Percentiles rank a stretch among this genome's conserved stretches.
These are phyloP conservation scores for Xeromyces bisporus DNA, from an alignment of 495 filamentous ascomycete species.

Conservation along the genomic window DNA sequence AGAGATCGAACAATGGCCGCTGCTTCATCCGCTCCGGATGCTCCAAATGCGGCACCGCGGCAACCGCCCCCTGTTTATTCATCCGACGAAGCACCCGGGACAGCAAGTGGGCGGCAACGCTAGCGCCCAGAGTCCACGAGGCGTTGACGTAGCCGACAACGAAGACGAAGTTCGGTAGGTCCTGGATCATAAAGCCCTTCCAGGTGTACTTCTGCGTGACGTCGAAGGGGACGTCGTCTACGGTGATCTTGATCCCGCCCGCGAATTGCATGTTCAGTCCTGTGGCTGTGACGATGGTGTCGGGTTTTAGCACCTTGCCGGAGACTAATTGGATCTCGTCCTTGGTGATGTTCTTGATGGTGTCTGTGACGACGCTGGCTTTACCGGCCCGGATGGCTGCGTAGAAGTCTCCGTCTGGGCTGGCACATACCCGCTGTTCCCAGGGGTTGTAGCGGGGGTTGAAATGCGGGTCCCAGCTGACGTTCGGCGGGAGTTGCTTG, in stretches of 20 bases:
- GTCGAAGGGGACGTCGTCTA: constrained; percentile 38
- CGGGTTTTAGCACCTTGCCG: constrained; percentile 40
- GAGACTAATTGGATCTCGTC: constrained; percentile 39
- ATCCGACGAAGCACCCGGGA: constrained; percentile 26
- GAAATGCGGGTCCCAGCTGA: constrained; percentile 51
- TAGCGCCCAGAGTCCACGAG: constrained; percentile 43
- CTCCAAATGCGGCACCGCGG: constrained; percentile 10
- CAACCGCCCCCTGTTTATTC: constrained; percentile 20
- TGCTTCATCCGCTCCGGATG: neutral
- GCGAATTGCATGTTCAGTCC: constrained; percentile 44
- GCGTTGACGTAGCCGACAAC: constrained; percentile 41
- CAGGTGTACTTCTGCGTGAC: constrained; percentile 33
- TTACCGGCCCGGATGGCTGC: constrained; percentile 37
- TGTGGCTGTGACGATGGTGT: constrained; percentile 64
- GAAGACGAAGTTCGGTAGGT: constrained; percentile 38
- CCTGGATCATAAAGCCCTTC: constrained; percentile 43
- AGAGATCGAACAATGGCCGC: neutral
- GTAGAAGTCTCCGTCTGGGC: constrained; percentile 61
- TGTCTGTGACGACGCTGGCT: constrained; percentile 47
- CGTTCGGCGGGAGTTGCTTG: constrained; percentile 33
- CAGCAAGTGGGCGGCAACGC: constrained; percentile 32
- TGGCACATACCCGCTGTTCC: constrained; percentile 57
- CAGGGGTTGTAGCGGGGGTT: constrained; percentile 53
- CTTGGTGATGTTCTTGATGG: constrained; percentile 44
- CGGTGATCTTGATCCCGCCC: constrained; percentile 28